phyloP scores from a whole-genome alignment of 106 monocot species.

The Apostasia ramifera region DNA sequence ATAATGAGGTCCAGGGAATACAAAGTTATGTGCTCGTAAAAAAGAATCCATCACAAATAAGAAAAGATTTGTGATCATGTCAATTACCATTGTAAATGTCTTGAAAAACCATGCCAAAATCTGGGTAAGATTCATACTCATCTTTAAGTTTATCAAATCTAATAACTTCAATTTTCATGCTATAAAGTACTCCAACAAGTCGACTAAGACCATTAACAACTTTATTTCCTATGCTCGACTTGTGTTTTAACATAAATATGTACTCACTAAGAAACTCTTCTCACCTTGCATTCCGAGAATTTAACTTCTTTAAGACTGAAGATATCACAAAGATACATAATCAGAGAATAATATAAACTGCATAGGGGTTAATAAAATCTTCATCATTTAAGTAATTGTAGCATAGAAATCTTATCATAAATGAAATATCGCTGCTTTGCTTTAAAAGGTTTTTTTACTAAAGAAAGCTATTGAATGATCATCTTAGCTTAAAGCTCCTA shows the following conservation, averaged over 20 bases:
- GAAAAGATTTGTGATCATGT: background rate
- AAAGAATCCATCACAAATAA: background rate
- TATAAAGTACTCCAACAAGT: background rate
- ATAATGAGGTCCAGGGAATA: background rate
- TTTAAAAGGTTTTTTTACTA: background rate
- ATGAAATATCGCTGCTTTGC: background rate
- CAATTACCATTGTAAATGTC: too few relatives aligned
- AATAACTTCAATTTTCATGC: too few relatives aligned
- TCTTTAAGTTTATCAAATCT: too few relatives aligned
- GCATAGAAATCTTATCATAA: too few relatives aligned
- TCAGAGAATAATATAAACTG: background rate
- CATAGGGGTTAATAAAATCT: background rate
- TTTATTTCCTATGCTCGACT: background rate
- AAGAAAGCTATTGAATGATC: too few relatives aligned
- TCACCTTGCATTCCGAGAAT: background rate
- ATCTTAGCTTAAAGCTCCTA: too few relatives aligned
- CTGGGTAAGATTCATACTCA: background rate
- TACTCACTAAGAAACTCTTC: too few relatives aligned
- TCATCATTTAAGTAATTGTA: too few relatives aligned
- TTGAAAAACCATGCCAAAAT: too few relatives aligned
- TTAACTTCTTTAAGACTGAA: background rate
- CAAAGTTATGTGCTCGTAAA: background rate
- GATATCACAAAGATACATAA: background rate
- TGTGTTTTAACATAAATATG: background rate
- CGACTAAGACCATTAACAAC: background rate